These are phyloP conservation scores for Phytophthora sojae DNA, from an alignment of 352 stramenopile genomes.

Conservation along the genomic window DNA sequence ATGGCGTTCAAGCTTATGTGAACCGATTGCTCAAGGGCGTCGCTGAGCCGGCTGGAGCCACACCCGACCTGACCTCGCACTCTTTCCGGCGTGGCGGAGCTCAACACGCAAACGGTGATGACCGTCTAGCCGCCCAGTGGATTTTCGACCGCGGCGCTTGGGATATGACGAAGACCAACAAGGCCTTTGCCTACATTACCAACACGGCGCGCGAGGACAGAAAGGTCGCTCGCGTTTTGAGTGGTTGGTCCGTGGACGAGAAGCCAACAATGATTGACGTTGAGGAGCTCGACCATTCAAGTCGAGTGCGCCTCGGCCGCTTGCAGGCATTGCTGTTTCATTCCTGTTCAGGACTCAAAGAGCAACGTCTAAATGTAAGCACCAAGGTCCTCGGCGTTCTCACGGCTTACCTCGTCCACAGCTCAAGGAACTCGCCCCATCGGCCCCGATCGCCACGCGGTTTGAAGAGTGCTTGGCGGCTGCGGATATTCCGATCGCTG, in stretches of 20 bases:
- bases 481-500: neutral
- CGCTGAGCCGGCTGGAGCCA: neutral
- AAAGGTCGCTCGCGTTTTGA: neutral
- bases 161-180: neutral
- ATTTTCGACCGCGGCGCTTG: neutral
- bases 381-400: neutral
- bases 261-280: neutral
- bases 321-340: neutral
- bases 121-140: neutral
- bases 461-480: neutral
- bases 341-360: neutral
- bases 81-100: neutral
- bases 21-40: constrained; percentile 1
- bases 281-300: neutral
- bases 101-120: neutral
- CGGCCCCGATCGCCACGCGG: neutral
- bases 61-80: neutral
- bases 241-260: neutral
- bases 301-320: neutral
- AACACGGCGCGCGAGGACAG: neutral
- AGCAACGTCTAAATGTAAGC: neutral
- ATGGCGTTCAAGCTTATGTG: constrained; percentile 19
- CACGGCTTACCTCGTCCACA: neutral
- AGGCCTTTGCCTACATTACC: neutral
- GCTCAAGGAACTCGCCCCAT: neutral